Base-by-base conservation (phyloP, 2,329 filamentous ascomycete genomes). In the Emergomyces pasteurianus region DNA sequence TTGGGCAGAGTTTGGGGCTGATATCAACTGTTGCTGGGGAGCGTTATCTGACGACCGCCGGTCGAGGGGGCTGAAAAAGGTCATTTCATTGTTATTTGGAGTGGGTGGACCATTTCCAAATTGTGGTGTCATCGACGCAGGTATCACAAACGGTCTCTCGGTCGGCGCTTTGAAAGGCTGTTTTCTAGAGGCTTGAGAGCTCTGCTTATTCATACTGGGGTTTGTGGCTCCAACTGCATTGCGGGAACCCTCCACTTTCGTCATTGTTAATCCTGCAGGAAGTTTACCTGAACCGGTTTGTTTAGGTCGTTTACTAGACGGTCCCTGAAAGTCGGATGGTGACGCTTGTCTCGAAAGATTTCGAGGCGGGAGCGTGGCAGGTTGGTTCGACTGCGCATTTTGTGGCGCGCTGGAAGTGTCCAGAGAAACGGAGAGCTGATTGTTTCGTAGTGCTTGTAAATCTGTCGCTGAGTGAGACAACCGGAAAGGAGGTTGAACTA, bases 251-350 rank as follows among this genome's bases (percentile, higher is more conserved):
- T 94, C 88, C 42, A 94, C 78, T 60, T 85, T 85, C 1, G 91
- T 95, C 91, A 96, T 95, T 8, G 86, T 83, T 66, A 95, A 75
- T 18, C 83, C 86, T 21, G 82, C 85, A 0, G 90, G 88, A 16
- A 95, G 77, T 71, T 89, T 89, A 40, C 78, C 74, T 18, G 83
- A 82, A 47, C 81, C 81, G 71, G 86, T 91, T 6, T 87, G 85
- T 73, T 95, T 96, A 64, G 91, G 83, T 75, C 91, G 91, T 79
- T 95, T 96, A 50, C 84, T 81, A 40, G 80, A 80, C 1, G 88
- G 88, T 0, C 85, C 87, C 46, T 57, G 76, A 58, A 85, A 80
- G 16, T 80, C 83, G 56, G 75, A 81, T 1, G 90, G 89, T 0
- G 90, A 94, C 5, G 84, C 81, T 65, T 90, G 88, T 53, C 90